Conservation (phyloP, 768 basidiomycete genomes). For the Kwoniella heveanensis region DNA sequence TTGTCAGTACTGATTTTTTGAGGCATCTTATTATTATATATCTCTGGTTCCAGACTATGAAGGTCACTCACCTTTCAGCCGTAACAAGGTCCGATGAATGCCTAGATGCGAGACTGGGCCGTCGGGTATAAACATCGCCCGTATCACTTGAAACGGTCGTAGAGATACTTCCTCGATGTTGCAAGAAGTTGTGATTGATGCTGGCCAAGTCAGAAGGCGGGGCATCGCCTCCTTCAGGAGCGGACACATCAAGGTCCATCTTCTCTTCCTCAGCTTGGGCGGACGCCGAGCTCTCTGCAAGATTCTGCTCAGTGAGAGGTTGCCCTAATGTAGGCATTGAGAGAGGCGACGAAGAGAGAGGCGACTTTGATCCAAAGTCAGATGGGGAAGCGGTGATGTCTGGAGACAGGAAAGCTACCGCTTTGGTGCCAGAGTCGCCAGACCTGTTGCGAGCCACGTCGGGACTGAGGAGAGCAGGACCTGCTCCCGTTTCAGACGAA, state of each 20-base stretch:
- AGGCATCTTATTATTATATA: no score
- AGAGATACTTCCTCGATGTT: conserved; percentile 20
- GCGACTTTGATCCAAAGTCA: neutral
- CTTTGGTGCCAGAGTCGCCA: conserved; percentile 17
- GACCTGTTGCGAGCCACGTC: conserved; percentile 1
- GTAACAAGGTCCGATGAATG: conserved; percentile 40
- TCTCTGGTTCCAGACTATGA: no score
- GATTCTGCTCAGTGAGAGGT: conserved; percentile 3
- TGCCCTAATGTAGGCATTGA: neutral
- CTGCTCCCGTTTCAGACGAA: neutral
- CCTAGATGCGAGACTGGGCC: conserved; percentile 36
- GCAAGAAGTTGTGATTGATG: conserved; percentile 2
- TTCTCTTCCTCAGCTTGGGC: conserved; percentile 7
- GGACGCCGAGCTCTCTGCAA: no score
- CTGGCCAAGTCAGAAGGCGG: neutral
- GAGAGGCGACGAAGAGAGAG: neutral
- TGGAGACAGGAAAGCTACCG: conserved; percentile 24
- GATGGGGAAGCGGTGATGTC: neutral
- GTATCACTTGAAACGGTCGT: conserved; percentile 16
- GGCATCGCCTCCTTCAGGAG: neutral
- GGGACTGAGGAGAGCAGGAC: neutral
- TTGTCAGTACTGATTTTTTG: no score
- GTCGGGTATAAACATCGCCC: conserved; percentile 4
- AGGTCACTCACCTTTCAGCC: conserved; percentile 24
- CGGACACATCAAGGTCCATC: conserved; percentile 24